Conservation (phyloP, 1,139 yeast genomes). For the Protomyces arabidopsidicola region DNA sequence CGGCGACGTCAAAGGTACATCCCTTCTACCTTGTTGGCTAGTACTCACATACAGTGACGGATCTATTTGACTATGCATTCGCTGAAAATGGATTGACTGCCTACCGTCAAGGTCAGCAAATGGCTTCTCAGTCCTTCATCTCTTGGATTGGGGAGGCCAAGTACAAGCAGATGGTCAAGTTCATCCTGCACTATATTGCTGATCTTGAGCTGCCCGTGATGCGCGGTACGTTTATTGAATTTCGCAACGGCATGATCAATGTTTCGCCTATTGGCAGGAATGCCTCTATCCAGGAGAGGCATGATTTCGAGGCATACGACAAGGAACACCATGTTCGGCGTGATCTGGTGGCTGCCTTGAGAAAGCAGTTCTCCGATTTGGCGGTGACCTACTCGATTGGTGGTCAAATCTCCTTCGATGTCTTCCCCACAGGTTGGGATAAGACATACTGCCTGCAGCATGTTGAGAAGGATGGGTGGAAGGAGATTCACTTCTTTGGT, state of each 20-base stretch:
- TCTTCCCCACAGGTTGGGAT: conserved; percentile 99
- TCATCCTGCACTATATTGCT: conserved; percentile 76
- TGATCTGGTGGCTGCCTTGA: conserved; percentile 76
- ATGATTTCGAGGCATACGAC: conserved; percentile 82
- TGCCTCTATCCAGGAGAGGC: conserved; percentile 89
- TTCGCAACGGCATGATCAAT: conserved; percentile 99
- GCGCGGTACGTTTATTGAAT: conserved; percentile 92
- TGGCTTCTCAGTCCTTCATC: conserved; percentile 79
- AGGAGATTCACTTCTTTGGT: conserved; percentile 93
- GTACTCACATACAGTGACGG: conserved; percentile 42
- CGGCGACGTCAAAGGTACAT: conserved; percentile 37
- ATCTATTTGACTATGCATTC: conserved; percentile 90
- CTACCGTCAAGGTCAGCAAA: conserved; percentile 78
- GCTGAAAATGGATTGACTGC: conserved; percentile 98
- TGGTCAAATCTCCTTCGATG: conserved; percentile 98
- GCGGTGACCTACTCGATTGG: conserved; percentile 84
- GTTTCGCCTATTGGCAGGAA: conserved; percentile 98
- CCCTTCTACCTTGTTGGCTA: neutral
- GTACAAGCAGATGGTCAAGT: conserved; percentile 82
- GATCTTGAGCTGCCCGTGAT: conserved; percentile 78
- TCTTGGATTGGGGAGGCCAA: conserved; percentile 93
- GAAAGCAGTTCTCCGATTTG: conserved; percentile 71
- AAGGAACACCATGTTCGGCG: conserved; percentile 72
- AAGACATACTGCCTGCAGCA: conserved; percentile 96
- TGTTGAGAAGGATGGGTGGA: conserved; percentile 77